Evolutionary conservation across 2,329 filamentous ascomycete genomes (phyloP), one percentile per base, ranked within the genome.

Genomic region (Colletotrichum abscissum): DNA sequence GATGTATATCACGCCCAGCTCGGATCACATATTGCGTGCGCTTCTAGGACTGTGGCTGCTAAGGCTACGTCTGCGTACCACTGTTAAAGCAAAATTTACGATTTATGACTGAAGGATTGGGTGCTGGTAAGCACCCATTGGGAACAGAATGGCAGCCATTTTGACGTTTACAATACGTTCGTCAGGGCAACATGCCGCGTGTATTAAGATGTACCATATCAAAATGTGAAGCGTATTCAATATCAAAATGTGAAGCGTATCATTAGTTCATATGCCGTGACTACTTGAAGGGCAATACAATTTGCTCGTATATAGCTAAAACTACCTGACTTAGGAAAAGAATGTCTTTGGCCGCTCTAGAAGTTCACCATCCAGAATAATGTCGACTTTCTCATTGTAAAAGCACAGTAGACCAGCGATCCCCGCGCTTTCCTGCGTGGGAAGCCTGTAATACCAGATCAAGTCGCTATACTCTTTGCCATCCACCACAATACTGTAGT

Each of bases 341-440:
- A 74, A 71, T 0, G 76, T 77, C 73, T 78, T 77, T 11, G 82
- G 82, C n/a, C 76, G 75, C 54, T 79, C 75, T 66, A 82, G 49
- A 42, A 79, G 73, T 67, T 81, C 78, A 1, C 90, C 90, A 73
- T 90, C 89, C 6, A 92, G 75, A 69, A 84, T 82, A n/a, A 93
- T 86, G 73, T 92, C 89, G 1, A 93, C 89, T 80, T 90, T 91
- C 79, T 93, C 92, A 74, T 93, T 92, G 75, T 92, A 93, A 73
- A 93, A 93, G 77, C 90, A 92, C 65, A 92, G 59, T 59, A 85
- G 78, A 2, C 90, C 90, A 1, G 87, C 87, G 72, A 93, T 83
- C 2, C 80, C 81, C 2, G 85, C 86, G 68, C 88, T 88, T 80
- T 93, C 92, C 0, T 83, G 76, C 0, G 87, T 89, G 3, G 92